Conservation (phyloP, 1,284 basidiomycete species). For the Apiotrichum siamense region DNA sequence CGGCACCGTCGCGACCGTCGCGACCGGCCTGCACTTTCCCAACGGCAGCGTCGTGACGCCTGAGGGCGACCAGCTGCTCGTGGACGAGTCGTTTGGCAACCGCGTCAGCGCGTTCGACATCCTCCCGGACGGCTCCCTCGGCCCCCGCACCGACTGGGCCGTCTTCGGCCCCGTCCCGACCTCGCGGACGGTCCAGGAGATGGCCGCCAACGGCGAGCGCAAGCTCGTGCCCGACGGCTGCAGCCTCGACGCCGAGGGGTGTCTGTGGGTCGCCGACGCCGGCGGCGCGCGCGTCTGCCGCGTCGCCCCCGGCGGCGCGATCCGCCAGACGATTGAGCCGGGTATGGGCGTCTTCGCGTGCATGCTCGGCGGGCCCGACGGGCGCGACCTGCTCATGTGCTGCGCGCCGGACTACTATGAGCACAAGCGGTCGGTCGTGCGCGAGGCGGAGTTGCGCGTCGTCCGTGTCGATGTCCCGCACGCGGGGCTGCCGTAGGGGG, state of each 20-base stretch:
- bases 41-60: conserved; percentile 3
- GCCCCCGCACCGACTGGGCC: conserved; percentile 7
- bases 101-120: conserved; percentile 3
- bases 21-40: conserved; percentile 3
- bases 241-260: conserved; percentile 4
- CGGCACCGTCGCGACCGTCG: background rate
- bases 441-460: conserved; percentile 2
- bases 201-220: background rate
- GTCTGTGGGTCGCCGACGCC: conserved; percentile 6
- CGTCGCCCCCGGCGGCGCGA: conserved; percentile 1
- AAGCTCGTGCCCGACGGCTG: conserved; percentile 1
- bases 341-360: conserved; percentile 5
- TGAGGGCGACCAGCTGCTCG: conserved; percentile 5
- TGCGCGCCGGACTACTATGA: conserved; percentile 6
- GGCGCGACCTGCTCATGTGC: conserved; percentile 4
- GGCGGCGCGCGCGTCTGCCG: conserved; percentile 2
- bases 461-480: background rate
- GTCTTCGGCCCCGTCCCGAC: background rate
- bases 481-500: too few species aligned
- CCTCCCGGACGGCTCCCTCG: background rate
- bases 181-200: background rate
- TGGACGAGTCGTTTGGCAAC: conserved; percentile 8
- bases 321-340: background rate
- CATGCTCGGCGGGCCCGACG: conserved; percentile 6
- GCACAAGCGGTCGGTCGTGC: background rate